Percentiles rank a stretch among this genome's conserved stretches.
Evolutionary conservation across 768 basidiomycete genomes (phyloP).

Genomic region (Mycena haematopus): DNA sequence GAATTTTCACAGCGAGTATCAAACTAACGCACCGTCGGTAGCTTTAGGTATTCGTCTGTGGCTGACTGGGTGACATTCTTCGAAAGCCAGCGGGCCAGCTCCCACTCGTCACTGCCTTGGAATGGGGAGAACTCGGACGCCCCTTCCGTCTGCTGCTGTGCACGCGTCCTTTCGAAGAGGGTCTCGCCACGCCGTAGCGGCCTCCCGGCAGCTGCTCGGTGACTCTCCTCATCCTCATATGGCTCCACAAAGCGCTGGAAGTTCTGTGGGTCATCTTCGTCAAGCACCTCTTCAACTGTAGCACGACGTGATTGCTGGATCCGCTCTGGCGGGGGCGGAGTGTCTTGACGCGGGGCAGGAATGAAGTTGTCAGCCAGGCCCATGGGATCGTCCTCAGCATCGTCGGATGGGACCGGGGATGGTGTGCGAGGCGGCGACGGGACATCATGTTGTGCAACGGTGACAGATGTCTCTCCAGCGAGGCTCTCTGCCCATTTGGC

Average conservation of each 20-base stretch:
- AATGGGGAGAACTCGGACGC: constrained; percentile 35
- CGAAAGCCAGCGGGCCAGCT: constrained; percentile 37
- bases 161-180: background rate
- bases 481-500: constrained; percentile 10
- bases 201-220: background rate
- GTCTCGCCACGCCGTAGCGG: background rate
- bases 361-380: background rate
- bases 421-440: too few species aligned
- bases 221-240: background rate
- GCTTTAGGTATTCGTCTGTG: constrained; percentile 38
- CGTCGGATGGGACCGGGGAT: background rate
- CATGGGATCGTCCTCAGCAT: background rate
- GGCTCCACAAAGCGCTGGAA: background rate
- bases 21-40: constrained; percentile 11
- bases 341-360: background rate
- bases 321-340: background rate
- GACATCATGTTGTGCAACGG: too few species aligned
- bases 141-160: background rate
- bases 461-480: background rate
- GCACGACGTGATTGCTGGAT: background rate
- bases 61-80: constrained; percentile 33
- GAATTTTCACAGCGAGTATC: too few species aligned
- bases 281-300: constrained; percentile 7
- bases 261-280: constrained; percentile 5
- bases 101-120: constrained; percentile 30